Conservation (phyloP, 148 eudicot species). For the Rhododendron griersonianum region DNA sequence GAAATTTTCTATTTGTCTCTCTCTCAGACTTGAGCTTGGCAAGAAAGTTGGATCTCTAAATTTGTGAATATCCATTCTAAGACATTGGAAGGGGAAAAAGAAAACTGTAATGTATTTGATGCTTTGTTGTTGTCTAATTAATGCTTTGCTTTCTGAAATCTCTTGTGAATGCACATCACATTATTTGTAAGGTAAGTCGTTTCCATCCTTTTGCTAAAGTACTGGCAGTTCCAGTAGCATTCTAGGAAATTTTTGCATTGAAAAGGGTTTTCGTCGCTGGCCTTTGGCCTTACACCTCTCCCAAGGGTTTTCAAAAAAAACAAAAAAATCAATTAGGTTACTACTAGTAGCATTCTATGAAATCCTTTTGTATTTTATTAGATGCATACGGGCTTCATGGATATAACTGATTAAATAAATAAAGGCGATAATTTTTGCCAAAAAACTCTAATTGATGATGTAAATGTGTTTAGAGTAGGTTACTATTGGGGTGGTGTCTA, state of each 20-base stretch:
- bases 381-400: neutral
- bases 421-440: neutral
- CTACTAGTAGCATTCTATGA: too few relatives aligned
- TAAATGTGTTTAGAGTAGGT: neutral
- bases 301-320: neutral
- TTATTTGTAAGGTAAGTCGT: neutral
- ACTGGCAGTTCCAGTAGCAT: neutral
- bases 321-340: neutral
- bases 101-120: neutral
- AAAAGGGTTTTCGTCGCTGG: neutral
- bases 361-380: too few relatives aligned
- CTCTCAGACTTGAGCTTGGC: slow-evolving; percentile 7
- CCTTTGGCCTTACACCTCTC: neutral
- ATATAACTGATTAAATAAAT: neutral
- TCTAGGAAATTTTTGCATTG: neutral
- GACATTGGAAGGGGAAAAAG: neutral
- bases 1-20: neutral
- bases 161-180: neutral
- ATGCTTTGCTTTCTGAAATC: neutral
- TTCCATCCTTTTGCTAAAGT: neutral
- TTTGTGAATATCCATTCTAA: slow-evolving; percentile 14
- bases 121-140: neutral
- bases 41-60: slow-evolving; percentile 1
- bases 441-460: neutral
- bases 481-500: too few relatives aligned